Base-by-base conservation (phyloP, 1,284 basidiomycete species). In the Leccinum insigne region DNA sequence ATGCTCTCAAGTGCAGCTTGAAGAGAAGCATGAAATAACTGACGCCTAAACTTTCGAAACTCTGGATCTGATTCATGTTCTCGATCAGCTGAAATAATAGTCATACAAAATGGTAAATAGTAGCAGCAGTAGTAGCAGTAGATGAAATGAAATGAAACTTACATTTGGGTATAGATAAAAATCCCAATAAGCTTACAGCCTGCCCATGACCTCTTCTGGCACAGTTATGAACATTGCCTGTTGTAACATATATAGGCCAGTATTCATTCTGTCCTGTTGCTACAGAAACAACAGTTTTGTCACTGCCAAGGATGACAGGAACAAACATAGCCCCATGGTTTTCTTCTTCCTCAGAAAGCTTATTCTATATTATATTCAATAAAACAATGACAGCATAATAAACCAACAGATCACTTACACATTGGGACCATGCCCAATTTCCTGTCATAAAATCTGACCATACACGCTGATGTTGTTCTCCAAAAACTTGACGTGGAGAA, bases 211-310 rank as follows among this genome's bases (percentile, higher is more conserved):
- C 29, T 32, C 56, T 11, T n/a, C 56, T 29, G 4, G n/a, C 29
- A 58, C 5, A 11, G 14, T 58, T 58, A 10, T 58, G 29, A 10
- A 58, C 29, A 58, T 58, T 58, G 8, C 56, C 56, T 32, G 16
- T 58, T 10, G 56, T n/a, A 10, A 58, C 3, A 16, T 56, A 56
- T 4, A 32, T 11, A 32, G 56, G 56, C 13, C n/a, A 58, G 7
- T 58, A 58, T 16, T 65, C 13, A 3, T 63, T 52, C 1, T 68
- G 21, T 2, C 67, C 61, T 3, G 67, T 68, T 5, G 23, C 23
- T 0, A 68, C 60, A 18, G 61, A 61, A 2, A 69, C 44, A 0
- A 60, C 68, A 2, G 44, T 68, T 16, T 68, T 68, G 35, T 68
- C 42, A 14, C 67, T 65, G 10, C 49, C 67, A 2, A 68, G 38